Evolutionary conservation across 2,329 filamentous ascomycete genomes (phyloP).

Genomic region (Apiospora saccharicola): DNA sequence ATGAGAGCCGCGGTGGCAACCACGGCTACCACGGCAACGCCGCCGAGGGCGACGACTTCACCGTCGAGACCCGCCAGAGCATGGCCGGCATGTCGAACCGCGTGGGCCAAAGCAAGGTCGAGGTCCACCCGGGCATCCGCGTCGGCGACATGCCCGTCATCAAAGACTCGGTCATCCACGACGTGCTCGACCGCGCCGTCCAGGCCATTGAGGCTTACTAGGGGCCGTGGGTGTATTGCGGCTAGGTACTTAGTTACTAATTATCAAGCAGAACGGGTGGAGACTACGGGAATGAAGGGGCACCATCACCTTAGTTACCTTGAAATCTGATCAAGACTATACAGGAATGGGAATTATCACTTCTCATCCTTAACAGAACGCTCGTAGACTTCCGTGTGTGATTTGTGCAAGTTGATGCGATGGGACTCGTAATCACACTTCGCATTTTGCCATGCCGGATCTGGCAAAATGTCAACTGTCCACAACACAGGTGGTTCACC

Average conservation of each 20-base stretch:
- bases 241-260: too few species aligned
- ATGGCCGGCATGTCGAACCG: constrained; percentile 24
- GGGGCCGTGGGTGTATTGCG: background rate
- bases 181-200: background rate
- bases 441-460: background rate
- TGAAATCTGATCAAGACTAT: background rate
- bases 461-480: background rate
- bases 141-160: constrained; percentile 2
- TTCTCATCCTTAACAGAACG: background rate
- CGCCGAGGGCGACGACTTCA: background rate
- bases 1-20: too few species aligned
- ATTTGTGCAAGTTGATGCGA: background rate
- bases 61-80: constrained; percentile 19
- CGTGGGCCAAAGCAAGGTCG: background rate
- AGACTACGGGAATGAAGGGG: background rate
- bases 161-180: constrained; percentile 18
- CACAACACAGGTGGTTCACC: background rate
- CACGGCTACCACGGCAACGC: too few species aligned
- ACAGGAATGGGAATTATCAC: background rate
- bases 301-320: background rate
- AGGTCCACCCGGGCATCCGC: background rate
- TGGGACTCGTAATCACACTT: background rate
- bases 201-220: constrained; percentile 17
- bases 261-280: background rate
- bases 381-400: background rate